Evolutionary conservation across 805 yeast species (phyloP).

Genomic region (Citeromyces nyonsensis): DNA sequence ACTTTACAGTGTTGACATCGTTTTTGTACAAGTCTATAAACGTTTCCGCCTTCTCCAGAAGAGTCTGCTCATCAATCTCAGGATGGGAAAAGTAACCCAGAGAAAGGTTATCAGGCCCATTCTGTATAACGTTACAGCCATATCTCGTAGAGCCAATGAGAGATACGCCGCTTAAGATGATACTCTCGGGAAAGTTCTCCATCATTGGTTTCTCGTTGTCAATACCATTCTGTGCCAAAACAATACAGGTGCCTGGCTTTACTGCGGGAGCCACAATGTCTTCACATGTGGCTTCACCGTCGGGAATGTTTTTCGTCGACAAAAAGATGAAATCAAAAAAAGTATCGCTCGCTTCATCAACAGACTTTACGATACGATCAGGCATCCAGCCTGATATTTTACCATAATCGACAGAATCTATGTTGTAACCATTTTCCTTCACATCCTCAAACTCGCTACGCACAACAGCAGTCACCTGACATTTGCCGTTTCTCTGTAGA

Average conservation of each 20-base stretch:
- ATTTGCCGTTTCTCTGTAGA: constrained; percentile 24
- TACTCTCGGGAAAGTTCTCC: constrained; percentile 14
- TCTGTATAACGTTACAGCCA: constrained; percentile 32
- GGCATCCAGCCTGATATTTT: constrained; percentile 40
- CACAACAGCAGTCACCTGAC: constrained; percentile 40
- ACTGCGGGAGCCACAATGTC: constrained; percentile 22
- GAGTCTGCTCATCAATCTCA: constrained; percentile 13
- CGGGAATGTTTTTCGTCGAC: constrained; percentile 54
- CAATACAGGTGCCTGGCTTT: constrained; percentile 10
- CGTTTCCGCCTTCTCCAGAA: constrained; percentile 19
- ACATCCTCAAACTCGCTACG: constrained; percentile 48
- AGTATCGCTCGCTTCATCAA: constrained; percentile 24
- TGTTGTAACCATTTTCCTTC: constrained; percentile 32
- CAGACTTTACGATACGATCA: constrained; percentile 16
- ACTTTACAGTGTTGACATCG: constrained; percentile 21
- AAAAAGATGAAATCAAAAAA: constrained; percentile 42
- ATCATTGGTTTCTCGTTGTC: constrained; percentile 20
- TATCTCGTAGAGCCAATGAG: constrained; percentile 39
- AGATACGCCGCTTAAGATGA: constrained; percentile 20
- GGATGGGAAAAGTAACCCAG: constrained; percentile 36
- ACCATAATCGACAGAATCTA: constrained; percentile 51
- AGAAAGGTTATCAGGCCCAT: constrained; percentile 28
- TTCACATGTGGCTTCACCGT: constrained; percentile 23
- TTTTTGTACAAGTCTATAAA: constrained; percentile 30
- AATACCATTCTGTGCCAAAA: constrained; percentile 22